Base-by-base conservation (phyloP, 2,329 filamentous ascomycete species). In the Pseudogymnoascus sp. region DNA sequence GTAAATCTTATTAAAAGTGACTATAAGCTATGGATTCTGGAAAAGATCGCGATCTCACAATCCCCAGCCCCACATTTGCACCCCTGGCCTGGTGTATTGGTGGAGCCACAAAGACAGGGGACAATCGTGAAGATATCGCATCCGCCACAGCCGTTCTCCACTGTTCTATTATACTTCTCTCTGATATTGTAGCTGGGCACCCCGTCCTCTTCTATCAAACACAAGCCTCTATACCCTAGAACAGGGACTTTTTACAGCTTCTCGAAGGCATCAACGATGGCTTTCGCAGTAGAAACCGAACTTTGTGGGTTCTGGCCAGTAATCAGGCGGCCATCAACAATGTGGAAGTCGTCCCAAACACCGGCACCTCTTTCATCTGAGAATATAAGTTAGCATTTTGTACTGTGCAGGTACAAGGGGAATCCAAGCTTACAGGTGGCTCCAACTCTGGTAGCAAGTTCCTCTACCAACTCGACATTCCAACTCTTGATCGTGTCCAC, bases 281-380 rank as follows among this genome's bases (percentile, higher is more conserved):
- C 76, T 63, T 77, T 73, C 0, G 74, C 77, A 19, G 78, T 69
- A 7, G 66, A 71, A 1, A 70, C 71, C 3, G 77, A 77, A 67
- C 74, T 76, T 1, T 73, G 70, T 0, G 77, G 76, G 64, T 79
- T 79, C 69, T 79, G 77, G 0, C 77, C 77, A 1, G 75, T 78
- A 17, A 79, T 73, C 47, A 79, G 62, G 28, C 28, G 50, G 17
- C 50, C 50, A n/a, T 57, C 50, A 35, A 57, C 50, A 21, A 71
- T 53, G 36, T 70, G 65, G 63, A 69, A 74, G 60, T 71, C 72
- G 33, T 72, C 72, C 72, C 71, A 74, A 17, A 69, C 64, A 3
- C 68, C 71, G 63, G 44, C 26, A 21, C 61, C 50, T 57, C 50
- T 33, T 28, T 57, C 28, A 57, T 57, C 50, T 57, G 17, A 19